Percentiles rank a stretch among this genome's conserved stretches.
phyloP scores from a whole-genome alignment of 2,329 filamentous ascomycete species.

The Colletotrichum siamense region DNA sequence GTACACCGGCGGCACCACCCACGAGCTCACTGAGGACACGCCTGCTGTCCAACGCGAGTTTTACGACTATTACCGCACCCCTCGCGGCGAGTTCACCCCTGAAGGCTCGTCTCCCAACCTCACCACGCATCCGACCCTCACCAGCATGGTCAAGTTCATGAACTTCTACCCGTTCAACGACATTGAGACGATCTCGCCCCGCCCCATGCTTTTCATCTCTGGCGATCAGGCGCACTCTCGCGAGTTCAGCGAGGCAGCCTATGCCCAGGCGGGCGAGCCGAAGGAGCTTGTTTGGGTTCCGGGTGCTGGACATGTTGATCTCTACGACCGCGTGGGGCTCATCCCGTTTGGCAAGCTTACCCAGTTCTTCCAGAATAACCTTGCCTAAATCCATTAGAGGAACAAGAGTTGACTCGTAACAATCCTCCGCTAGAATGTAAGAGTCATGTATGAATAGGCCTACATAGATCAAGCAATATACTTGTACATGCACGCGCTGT shows the following conservation, averaged over 20 bases:
- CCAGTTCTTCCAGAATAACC: slow-evolving; percentile 25
- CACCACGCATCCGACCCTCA: slow-evolving; percentile 35
- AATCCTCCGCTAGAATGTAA: fast-evolving
- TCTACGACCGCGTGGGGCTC: slow-evolving; percentile 40
- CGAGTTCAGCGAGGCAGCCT: slow-evolving; percentile 33
- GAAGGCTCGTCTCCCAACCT: slow-evolving; percentile 19
- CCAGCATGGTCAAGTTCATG: slow-evolving; percentile 36
- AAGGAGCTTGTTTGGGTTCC: slow-evolving; percentile 39
- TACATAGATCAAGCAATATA: background rate
- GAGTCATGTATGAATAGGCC: background rate
- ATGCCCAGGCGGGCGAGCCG: slow-evolving; percentile 32
- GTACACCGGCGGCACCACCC: background rate
- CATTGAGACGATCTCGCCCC: slow-evolving; percentile 33
- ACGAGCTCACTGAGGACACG: background rate
- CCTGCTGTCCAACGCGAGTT: background rate
- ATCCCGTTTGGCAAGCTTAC: slow-evolving; percentile 37
- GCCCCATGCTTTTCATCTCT: slow-evolving; percentile 30
- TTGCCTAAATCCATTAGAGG: background rate
- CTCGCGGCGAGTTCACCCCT: slow-evolving; percentile 7
- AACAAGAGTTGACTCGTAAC: background rate
- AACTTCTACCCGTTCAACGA: slow-evolving; percentile 35
- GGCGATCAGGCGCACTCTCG: slow-evolving; percentile 32
- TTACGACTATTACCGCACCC: slow-evolving; percentile 14
- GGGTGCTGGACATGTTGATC: slow-evolving; percentile 37
- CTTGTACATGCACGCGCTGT: background rate